These are phyloP conservation scores for Debaryomyces psychrophilus DNA, from an alignment of 1,139 yeast genomes.

Conservation along the genomic window DNA sequence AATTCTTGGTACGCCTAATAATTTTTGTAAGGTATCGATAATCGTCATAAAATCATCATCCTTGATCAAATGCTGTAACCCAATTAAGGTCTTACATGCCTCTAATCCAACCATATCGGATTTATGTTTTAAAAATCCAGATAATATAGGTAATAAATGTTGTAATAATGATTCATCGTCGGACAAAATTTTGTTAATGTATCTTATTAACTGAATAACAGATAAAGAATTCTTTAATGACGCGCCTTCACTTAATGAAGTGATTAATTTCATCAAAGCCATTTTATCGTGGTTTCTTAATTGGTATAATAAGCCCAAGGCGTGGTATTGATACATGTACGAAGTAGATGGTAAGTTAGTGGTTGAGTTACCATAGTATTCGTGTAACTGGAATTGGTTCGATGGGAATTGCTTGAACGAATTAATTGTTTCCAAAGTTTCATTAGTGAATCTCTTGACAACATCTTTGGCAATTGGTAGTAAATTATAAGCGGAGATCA, in stretches of 20 bases:
- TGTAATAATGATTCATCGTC: constrained; percentile 59
- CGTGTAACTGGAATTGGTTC: constrained; percentile 56
- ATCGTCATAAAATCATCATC: constrained; percentile 68
- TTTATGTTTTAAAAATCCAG: constrained; percentile 76
- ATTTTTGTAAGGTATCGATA: constrained; percentile 70
- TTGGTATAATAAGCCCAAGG: constrained; percentile 85
- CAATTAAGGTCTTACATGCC: constrained; percentile 83
- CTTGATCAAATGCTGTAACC: constrained; percentile 58
- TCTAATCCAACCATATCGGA: constrained; percentile 91
- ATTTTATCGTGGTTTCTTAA: constrained; percentile 89
- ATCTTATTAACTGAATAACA: constrained; percentile 81
- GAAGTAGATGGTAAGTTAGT: constrained; percentile 65
- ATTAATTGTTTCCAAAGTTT: constrained; percentile 83
- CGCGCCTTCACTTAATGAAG: constrained; percentile 67
- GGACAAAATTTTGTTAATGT: constrained; percentile 67
- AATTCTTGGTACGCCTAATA: constrained; percentile 86
- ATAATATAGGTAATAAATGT: constrained; percentile 65
- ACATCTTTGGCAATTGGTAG: constrained; percentile 89
- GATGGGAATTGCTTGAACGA: constrained; percentile 71
- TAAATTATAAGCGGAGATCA: constrained; percentile 86
- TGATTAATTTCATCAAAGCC: constrained; percentile 90
- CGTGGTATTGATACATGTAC: constrained; percentile 92
- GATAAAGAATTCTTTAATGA: constrained; percentile 76
- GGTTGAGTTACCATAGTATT: constrained; percentile 53
- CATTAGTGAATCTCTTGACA: constrained; percentile 91